Evolutionary conservation across 164 flowering plant genomes (phyloP), one percentile per base, ranked within the genome.

Genomic region (Santalum album): DNA sequence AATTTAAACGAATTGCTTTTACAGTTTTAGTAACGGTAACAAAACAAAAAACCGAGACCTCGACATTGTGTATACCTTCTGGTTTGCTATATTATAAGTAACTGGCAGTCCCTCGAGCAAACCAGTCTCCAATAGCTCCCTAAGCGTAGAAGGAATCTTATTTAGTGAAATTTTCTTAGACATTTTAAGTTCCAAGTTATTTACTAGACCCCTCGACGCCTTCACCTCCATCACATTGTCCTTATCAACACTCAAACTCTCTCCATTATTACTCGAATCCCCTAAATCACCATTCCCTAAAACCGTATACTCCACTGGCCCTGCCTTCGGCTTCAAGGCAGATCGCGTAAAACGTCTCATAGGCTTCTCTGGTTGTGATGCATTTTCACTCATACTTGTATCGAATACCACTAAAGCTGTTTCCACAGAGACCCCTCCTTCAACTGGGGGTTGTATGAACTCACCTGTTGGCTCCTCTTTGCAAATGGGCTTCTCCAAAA

Each of bases 81-180:
- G 4, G 34, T 9, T 9, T 29, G 34, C 14, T 12, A 64, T 75
- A 65, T 70, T 72, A 63, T 82, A 82, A 58, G 71, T 65, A 32
- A 82, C 87, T 0, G 73, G 62, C 25, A 73, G 70, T 11, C 82
- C 84, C 44, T 82, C 87, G 20, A 82, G 77, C 71, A 82, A 55
- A 29, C 87, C 87, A 22, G 87, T 82, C 45, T 70, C 75, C n/a
- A 82, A 68, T 6, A 82, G 82, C 69, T 80, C 84, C 51, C 48
- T 74, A n/a, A 75, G 72, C 0, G 79, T 79, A 23, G 67, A 65
- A 0, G 80, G 81, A 54, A 65, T 51, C 65, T 65, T 74, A 51
- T 49, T 65, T 9, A 68, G 21, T 6, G 49, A 55, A 49, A 70
- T 60, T 48, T 73, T 70, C 56, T 73, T 72, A 20, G 75, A 58